Base-by-base conservation (phyloP, 306 rosid species). In the Casuarina equisetifolia region DNA sequence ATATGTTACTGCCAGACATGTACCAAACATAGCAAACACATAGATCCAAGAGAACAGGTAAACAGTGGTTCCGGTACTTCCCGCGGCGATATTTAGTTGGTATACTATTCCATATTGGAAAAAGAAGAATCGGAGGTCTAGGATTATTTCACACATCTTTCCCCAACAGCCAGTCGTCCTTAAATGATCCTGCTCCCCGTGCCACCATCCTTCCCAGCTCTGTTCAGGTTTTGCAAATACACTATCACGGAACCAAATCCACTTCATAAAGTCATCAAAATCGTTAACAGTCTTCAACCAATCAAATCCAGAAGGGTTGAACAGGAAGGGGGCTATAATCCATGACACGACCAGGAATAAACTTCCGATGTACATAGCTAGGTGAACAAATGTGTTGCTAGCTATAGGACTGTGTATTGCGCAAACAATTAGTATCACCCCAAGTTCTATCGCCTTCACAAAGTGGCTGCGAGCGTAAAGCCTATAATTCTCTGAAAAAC, bases 131-230 rank as follows among this genome's bases (percentile, higher is more conserved):
- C 98, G 88, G 15, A 93, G 88, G 82, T 91, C 97, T 74, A 93
- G 74, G 78, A 93, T 54, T 53, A 92, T 79, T 87, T 93, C 97
- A 75, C 83, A n/a, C 70, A 93, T 15, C 88, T 90, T 90, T 58
- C 96, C 98, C 97, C 92, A 85, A 17, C 82, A 9, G 20, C 98
- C 97, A 40, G 96, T 93, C 42, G 78, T 70, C 86, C 73, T 88
- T 39, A 93, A 81, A 82, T 93, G 98, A 81, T 90, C 97, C 79
- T 91, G 97, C 79, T 91, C 97, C 79, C 91, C 98, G 17, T 90
- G 86, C 97, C 98, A 93, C 98, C 98, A 93, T 76, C 86, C 88
- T 82, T 91, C 97, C 98, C 98, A 93, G 80, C 98, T 91, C 78
- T 91, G 89, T 81, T 91, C 98, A 80, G 96, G 90, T 86, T 91